A percentile compares a stretch with the other conserved stretches of the same genome.
Evolutionary conservation across 257 asterid species (phyloP).

Genomic region (Cruciata laevipes): DNA sequence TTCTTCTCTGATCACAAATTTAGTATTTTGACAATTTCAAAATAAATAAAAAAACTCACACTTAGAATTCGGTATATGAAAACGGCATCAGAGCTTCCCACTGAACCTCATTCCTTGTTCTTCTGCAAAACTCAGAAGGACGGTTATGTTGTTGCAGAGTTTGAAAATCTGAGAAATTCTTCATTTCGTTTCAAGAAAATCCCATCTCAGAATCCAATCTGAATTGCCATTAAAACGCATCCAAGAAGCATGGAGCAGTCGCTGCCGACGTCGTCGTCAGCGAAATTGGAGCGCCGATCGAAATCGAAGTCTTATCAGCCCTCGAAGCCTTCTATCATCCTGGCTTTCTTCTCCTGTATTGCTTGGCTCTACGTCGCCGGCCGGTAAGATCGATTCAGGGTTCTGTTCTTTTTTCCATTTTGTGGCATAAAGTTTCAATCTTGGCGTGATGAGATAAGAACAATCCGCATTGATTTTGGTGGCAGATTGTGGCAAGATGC

Average conservation of each 20-base stretch:
- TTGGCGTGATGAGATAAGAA: neutral
- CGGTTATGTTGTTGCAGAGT: neutral
- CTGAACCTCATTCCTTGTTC: neutral
- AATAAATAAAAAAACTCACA: neutral
- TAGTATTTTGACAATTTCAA: no score
- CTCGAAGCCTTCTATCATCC: conserved; percentile 51
- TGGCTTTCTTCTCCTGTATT: conserved; percentile 70
- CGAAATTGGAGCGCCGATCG: conserved; percentile 71
- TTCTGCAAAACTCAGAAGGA: neutral
- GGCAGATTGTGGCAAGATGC: conserved; percentile 93
- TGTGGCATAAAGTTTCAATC: neutral
- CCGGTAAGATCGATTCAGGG: conserved; percentile 34
- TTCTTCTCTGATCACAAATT: no score
- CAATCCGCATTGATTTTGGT: neutral
- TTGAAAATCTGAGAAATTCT: neutral
- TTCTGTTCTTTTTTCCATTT: neutral
- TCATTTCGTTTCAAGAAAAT: neutral
- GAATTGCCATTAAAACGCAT: neutral
- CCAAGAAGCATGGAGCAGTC: conserved; percentile 41
- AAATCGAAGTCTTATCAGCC: conserved; percentile 55
- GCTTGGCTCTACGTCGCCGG: conserved; percentile 95
- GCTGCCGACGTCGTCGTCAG: conserved; percentile 52
- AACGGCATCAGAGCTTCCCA: neutral
- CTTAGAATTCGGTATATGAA: neutral
- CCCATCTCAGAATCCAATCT: neutral